Base-by-base conservation (phyloP, 805 yeast species). In the Candida xiaguanensis region DNA sequence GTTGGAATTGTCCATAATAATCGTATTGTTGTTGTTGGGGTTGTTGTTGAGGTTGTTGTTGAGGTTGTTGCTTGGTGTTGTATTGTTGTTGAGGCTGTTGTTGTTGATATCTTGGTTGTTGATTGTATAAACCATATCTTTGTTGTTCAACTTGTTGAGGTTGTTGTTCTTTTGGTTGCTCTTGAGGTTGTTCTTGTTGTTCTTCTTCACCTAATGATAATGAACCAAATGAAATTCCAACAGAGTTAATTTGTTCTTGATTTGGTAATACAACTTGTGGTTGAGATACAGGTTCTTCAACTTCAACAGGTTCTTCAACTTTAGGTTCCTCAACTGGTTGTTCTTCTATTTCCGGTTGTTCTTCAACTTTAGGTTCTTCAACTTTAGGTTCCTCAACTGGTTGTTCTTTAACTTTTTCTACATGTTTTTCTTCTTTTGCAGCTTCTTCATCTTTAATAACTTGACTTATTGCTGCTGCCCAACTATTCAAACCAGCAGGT, bases 221-320 rank as follows among this genome's bases (percentile, higher is more conserved):
- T 9, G 82, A 75, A 41, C 86, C 86, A 51, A 80, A 80, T 24
- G 82, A 78, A 29, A 80, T 79, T 46, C 80, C 82, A 20, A 75
- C 74, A 35, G 73, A 61, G 52, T 64, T 60, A 43, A 71, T 53
- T 48, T 63, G 72, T 41, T 72, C 65, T 32, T 74, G 65, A 31
- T 67, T 64, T 46, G 85, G 85, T 55, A 80, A 73, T 23, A 79
- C 62, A 36, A 67, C 74, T 48, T 62, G 62, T 23, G 31, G 38
- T 39, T 39, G 31, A 19, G 31, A 14, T 27, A 5, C 31, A 15
- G 32, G 18, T 11, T 7, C 31, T 15, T 25, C n/a, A n/a, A n/a
- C 13, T 38, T 26, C 34, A 25, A n/a, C 22, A 15, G 24, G 24
- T 15, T 25, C 13, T 34, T 25, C 36, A 19, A 14, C 24, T 3